These are phyloP conservation scores for Primulina huaijiensis DNA, from an alignment of 257 asterid genomes.

Conservation along the genomic window DNA sequence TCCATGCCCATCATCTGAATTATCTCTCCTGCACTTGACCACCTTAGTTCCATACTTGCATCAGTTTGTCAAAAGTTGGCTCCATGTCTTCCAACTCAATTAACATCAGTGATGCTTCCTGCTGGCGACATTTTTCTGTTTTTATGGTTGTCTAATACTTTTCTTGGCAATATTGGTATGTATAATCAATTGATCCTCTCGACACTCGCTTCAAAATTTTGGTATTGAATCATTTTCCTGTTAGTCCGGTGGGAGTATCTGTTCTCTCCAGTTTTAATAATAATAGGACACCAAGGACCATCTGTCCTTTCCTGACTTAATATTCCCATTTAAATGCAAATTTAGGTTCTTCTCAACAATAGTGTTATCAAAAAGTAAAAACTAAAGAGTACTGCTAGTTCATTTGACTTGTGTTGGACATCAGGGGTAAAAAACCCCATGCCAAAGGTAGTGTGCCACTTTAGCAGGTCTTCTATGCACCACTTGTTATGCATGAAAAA, in stretches of 20 bases:
- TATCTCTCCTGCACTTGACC: not conserved
- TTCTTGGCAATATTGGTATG: not conserved
- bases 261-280: not conserved
- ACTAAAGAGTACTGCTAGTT: too few species aligned
- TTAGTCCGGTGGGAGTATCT: too few species aligned
- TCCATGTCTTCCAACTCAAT: not conserved
- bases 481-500: not conserved
- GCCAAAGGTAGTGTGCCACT: not conserved
- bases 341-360: too few species aligned
- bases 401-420: not conserved
- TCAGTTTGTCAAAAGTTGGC: not conserved
- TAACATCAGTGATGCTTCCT: not conserved
- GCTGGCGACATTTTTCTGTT: not conserved
- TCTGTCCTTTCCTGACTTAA: not conserved
- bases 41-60: not conserved
- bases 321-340: not conserved
- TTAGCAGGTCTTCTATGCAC: not conserved
- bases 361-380: too few species aligned
- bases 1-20: not conserved
- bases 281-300: not conserved
- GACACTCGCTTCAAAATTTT: not conserved
- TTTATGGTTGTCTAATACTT: constrained; percentile 1
- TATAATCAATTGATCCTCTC: constrained; percentile 3
- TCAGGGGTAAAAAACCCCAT: not conserved
- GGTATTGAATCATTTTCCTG: not conserved